Conservation (phyloP, 495 filamentous ascomycete genomes). For the Penicillium arizonense region DNA sequence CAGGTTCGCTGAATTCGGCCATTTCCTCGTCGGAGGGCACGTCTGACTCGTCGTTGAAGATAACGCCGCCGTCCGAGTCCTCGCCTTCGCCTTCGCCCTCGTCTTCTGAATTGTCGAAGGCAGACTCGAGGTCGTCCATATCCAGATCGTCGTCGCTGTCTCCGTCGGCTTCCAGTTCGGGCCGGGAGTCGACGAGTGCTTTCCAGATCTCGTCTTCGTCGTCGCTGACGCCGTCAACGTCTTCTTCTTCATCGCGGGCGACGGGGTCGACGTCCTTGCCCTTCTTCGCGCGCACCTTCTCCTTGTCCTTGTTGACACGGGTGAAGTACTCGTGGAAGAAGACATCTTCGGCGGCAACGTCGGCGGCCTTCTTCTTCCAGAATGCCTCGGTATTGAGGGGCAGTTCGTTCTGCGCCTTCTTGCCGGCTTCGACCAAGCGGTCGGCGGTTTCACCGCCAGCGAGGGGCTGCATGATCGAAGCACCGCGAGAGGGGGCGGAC, state of each 20-base stretch:
- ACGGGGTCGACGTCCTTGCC: constrained; percentile 40
- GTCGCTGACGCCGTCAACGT: constrained; percentile 34
- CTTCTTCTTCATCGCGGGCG: constrained; percentile 26
- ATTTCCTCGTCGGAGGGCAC: constrained; percentile 45
- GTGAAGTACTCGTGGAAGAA: constrained; percentile 99
- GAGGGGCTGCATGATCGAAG: constrained; percentile 94
- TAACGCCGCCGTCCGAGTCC: constrained; percentile 52
- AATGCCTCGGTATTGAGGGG: constrained; percentile 85
- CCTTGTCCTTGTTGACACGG: constrained; percentile 69
- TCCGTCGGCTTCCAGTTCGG: constrained; percentile 69
- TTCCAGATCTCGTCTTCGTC: constrained; percentile 84
- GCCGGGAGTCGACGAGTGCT: constrained; percentile 76
- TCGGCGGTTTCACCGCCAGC: constrained; percentile 61
- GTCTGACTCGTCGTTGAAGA: constrained; percentile 49
- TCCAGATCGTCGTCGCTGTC: constrained; percentile 64
- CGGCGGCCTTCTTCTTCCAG: constrained; percentile 84
- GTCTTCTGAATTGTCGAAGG: constrained; percentile 50
- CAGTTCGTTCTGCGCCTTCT: constrained; percentile 33
- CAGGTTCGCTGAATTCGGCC: constrained; percentile 28
- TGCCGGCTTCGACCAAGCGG: constrained; percentile 62
- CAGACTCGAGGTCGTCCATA: constrained; percentile 63
- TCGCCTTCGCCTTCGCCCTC: constrained; percentile 47
- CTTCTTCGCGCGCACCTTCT: constrained; percentile 54
- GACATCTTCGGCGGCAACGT: constrained; percentile 85
- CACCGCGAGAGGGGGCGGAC: constrained; percentile 57